Evolutionary conservation across 1,139 yeast genomes (phyloP), one percentile per base, ranked within the genome.

Genomic region (Kodamaea plutei): DNA sequence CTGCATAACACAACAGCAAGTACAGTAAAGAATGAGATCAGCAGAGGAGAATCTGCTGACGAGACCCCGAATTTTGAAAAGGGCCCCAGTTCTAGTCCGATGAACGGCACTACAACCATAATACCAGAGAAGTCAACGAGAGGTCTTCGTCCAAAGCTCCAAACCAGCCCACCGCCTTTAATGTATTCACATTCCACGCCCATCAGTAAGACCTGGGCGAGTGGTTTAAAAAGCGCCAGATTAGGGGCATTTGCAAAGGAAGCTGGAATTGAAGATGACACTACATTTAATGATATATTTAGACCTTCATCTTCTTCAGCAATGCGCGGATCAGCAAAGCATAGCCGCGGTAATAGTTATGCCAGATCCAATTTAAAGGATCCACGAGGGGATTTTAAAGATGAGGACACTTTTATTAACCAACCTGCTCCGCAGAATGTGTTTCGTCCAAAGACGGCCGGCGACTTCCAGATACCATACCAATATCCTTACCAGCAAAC

Each of bases 161-260:
- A 16, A 8, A 23, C 24, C 8, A 29, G 33, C n/a, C 38, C 38
- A 16, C 38, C 39, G 17, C 36, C 39, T 8, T 32, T 38, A 23
- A 41, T 54, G 7, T 50, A 59, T 9, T 54, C 62, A 3, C 66
- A 61, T 34, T 56, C 64, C 4, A 58, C 66, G 1, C 66, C 66
- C 2, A 40, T 58, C 23, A 38, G 27, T 37, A 39, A 25, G 23
- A 9, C 23, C 5, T 23, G 22, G 15, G 32, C 11, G 16, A n/a
- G n/a, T n/a, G 32, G 13, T 20, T 23, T 21, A 32, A 39, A 37
- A 30, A 29, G 18, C 28, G 22, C 31, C 28, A 36, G 29, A 14
- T 39, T 29, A 44, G 34, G 22, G 18, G 25, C 15, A 14, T 34
- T 30, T n/a, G n/a, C 23, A 7, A 25, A 30, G 8, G 27, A 17